Evolutionary conservation across 73 alveolate genomes (phyloP).

Genomic region (Stentor roeselii): DNA sequence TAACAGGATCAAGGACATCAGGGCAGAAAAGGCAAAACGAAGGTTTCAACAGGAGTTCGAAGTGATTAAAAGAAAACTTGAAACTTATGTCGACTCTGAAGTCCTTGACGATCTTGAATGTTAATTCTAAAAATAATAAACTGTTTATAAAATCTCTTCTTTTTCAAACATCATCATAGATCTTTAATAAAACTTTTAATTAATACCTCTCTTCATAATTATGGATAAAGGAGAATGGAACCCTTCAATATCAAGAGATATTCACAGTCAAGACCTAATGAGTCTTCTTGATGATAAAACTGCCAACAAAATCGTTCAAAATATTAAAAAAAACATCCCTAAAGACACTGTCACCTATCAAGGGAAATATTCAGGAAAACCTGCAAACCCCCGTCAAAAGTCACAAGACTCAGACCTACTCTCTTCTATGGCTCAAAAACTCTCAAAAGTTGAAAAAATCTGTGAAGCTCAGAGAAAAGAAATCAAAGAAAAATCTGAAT

Average conservation of each 20-base stretch:
- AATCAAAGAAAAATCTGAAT: conserved; percentile 43
- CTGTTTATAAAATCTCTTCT: too few species aligned
- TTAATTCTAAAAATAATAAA: too few species aligned
- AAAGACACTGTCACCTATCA: conserved; percentile 11
- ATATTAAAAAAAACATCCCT: conserved; percentile 36
- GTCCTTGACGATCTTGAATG: too few species aligned
- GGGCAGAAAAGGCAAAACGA: not conserved
- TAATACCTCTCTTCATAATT: too few species aligned
- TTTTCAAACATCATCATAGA: too few species aligned
- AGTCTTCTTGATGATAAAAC: conserved; percentile 49
- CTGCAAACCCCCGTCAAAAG: conserved; percentile 30
- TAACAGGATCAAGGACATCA: not conserved
- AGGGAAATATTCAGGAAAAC: conserved; percentile 18
- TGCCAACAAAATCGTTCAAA: conserved; percentile 39
- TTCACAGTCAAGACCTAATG: conserved; percentile 28
- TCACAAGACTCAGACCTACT: conserved; percentile 40
- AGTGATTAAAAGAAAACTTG: not conserved
- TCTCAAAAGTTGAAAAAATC: conserved; percentile 45
- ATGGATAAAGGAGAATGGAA: conserved; percentile 61
- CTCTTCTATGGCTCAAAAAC: conserved; percentile 43
- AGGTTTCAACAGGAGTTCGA: not conserved
- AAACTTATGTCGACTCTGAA: not conserved
- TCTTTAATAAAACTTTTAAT: too few species aligned
- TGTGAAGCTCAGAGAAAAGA: conserved; percentile 40
- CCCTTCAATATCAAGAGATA: conserved; percentile 37